Evolutionary conservation across 2,329 filamentous ascomycete genomes (phyloP), one percentile per base, ranked within the genome.

Genomic region (Fusarium sacchari): DNA sequence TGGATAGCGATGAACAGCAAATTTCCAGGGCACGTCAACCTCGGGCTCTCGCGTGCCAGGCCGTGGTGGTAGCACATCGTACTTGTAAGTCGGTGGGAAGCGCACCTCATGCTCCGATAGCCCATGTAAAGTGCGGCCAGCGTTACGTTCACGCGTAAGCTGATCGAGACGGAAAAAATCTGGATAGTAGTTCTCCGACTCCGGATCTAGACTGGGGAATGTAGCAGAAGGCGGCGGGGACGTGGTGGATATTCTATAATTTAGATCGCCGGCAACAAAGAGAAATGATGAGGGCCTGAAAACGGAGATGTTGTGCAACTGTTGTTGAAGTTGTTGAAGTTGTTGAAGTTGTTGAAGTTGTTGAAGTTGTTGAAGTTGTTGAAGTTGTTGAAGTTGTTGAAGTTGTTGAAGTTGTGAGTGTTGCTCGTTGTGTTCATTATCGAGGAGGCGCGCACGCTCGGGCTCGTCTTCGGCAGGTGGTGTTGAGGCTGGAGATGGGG

Each of bases 51-150:
- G 79, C 34, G 80, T 78, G 59, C 78, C 77, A n/a, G 76, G 77
- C 44, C 73, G 76, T 56, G 82, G 78, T 52, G 58, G 81, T 71
- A 68, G 74, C 39, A 88, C 81, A 39, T 88, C 87, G 81, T 96
- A 97, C 82, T 99, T 99, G 86, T 99, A 99, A 1, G 96, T 98
- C 1, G 96, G 96, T 3, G 95, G 93, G 78, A 98, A 99, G 8
- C 82, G 82, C 66, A 98, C 90, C 2, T 88, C 84, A 2, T 91
- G 89, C 83, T 99, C 96, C 15, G 85, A 84, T 39, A 99, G 85
- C 9, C 94, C 92, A 72, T 98, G 95, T 30, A 97, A 84, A 5
- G 93, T 94, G 22, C 91, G 88, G 1, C 91, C 90, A 2, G 91
- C 90, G 9, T 82, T 82, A 59, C 89, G 90, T 82, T 98, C 95